Evolutionary conservation across 108 stramenopile genomes (phyloP), one percentile per base, ranked within the genome.

Genomic region (Nitzschia palea): DNA sequence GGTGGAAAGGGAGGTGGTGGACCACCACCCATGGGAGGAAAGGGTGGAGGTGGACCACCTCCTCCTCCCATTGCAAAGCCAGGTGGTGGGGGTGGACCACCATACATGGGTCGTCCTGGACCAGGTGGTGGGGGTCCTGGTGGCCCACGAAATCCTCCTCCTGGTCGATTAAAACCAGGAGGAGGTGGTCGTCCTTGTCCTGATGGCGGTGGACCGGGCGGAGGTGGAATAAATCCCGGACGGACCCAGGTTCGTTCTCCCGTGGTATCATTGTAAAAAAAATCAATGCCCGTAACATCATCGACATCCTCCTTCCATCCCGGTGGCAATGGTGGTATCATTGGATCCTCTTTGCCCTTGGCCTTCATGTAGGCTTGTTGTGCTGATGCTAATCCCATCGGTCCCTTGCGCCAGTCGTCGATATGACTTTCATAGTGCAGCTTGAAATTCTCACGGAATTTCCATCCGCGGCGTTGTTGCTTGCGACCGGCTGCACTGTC

Each of bases 381-480:
- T 14, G 90, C 90, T 29, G 86, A 79, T 9, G 94, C 94, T 29
- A 95, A 76, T 42, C 94, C 94, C 89, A 89, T 90, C 34, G 76
- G 87, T 9, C 88, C 88, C 15, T 73, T 63, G 18, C 80, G 83
- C 87, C 88, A 89, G 34, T 80, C 83, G 14, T 73, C 73, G n/a
- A 89, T 26, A 59, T 85, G 57, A 10, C 68, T 67, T 12, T 71
- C 52, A 71, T 90, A 93, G 60, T 87, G 83, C 27, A 93, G 45
- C 76, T 91, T 93, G 73, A 95, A 95, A 64, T 95, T 95, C 60
- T 95, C 94, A 1, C 94, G 80, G 67, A 95, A 95, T 44, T 95
- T 95, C 94, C 94, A 95, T 27, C 94, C 94, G 12, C 94, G 87
- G 32, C 94, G 81, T 69, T 95, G 94, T 62, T 95, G 94, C 55